phyloP scores from a whole-genome alignment of 345 rosid species.

The Linum trigynum region DNA sequence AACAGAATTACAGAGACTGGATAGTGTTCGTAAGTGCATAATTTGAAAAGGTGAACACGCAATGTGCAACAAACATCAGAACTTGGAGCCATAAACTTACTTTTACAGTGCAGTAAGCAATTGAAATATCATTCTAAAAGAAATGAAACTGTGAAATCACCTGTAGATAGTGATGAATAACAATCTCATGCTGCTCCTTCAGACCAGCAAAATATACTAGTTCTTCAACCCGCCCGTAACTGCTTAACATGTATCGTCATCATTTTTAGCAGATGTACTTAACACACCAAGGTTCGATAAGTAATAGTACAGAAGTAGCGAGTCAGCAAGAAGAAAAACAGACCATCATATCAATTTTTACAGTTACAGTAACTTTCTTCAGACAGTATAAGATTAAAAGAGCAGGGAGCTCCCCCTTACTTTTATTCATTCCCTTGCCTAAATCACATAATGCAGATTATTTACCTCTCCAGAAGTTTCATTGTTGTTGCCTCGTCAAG shows the following conservation, averaged over 20 bases:
- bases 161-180: constrained; percentile 85
- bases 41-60: too few species aligned
- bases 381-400: not conserved
- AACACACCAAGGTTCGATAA: not conserved
- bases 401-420: not conserved
- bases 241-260: constrained; percentile 25
- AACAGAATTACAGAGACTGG: not conserved
- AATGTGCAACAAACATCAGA: too few species aligned
- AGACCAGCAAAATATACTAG: constrained; percentile 89
- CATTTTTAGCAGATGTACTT: not conserved
- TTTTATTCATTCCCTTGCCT: not conserved
- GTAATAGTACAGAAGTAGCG: not conserved
- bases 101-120: too few species aligned
- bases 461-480: constrained; percentile 91
- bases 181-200: constrained; percentile 90
- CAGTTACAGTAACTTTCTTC: not conserved
- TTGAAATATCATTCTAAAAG: not conserved
- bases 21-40: too few species aligned
- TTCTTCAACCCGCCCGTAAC: constrained; percentile 95
- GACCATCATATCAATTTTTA: not conserved
- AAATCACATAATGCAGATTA: not conserved
- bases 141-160: constrained; percentile 24
- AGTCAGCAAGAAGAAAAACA: not conserved
- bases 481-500: constrained; percentile 97
- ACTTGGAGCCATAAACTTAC: too few species aligned